Evolutionary conservation across 2,329 filamentous ascomycete genomes (phyloP).

Genomic region (Esteya vermicola): DNA sequence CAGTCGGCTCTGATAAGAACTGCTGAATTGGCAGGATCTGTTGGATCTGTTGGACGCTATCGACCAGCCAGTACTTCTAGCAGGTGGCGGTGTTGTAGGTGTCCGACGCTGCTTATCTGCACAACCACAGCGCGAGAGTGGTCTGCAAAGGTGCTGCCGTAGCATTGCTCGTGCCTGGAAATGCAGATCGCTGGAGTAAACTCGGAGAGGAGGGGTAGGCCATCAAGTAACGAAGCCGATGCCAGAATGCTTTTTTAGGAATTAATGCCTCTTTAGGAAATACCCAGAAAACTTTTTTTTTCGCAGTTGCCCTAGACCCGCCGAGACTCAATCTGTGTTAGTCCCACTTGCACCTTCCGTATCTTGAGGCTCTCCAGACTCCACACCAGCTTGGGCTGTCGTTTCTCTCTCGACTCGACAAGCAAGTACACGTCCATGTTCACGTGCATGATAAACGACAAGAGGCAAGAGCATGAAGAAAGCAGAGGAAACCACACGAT

Average conservation of each 20-base stretch:
- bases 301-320: neutral
- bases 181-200: neutral
- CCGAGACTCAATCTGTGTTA: neutral
- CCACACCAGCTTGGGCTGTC: no score
- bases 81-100: neutral
- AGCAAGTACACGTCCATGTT: neutral
- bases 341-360: no score
- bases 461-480: neutral
- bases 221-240: neutral
- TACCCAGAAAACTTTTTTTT: neutral
- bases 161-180: conserved; percentile 4
- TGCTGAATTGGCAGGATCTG: no score
- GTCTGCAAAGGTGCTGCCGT: conserved; percentile 1
- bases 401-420: no score
- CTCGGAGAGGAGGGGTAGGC: neutral
- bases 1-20: no score
- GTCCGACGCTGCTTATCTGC: conserved; percentile 7
- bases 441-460: neutral
- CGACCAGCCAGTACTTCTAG: no score
- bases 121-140: conserved; percentile 1
- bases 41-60: no score
- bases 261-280: conserved; percentile 2
- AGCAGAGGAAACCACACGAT: no score
- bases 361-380: no score
- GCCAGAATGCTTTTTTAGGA: conserved; percentile 2